Conservation (phyloP, 495 filamentous ascomycete species). For the Aspergillus homomorphus region DNA sequence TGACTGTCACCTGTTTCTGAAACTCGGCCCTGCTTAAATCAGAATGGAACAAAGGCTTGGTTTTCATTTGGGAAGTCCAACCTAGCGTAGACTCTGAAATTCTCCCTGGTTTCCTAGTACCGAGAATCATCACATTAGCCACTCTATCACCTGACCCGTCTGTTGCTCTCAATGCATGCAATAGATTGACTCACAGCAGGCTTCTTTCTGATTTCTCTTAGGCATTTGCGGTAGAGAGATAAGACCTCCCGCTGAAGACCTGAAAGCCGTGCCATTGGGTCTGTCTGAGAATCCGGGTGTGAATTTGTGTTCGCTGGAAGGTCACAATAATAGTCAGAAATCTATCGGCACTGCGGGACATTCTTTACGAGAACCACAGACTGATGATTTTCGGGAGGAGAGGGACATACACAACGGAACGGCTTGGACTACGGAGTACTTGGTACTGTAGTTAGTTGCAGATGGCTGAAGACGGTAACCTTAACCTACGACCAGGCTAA, state of each 20-base stretch:
- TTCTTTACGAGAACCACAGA: too few species aligned
- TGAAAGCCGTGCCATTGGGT: constrained; percentile 61
- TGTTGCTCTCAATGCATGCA: background rate
- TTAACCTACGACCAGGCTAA: background rate
- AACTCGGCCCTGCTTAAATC: constrained; percentile 64
- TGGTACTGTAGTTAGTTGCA: too few species aligned
- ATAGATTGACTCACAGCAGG: constrained; percentile 55
- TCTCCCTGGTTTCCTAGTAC: constrained; percentile 45
- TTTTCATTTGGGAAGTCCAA: constrained; percentile 14
- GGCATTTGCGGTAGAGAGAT: constrained; percentile 78
- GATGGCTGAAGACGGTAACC: background rate
- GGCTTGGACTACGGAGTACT: too few species aligned
- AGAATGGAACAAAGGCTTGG: background rate
- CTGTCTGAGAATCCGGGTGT: background rate
- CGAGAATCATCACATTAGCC: constrained; percentile 4
- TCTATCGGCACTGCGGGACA: background rate
- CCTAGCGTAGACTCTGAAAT: constrained; percentile 57
- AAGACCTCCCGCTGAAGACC: constrained; percentile 92
- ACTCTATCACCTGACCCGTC: background rate
- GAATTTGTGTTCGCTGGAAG: background rate
- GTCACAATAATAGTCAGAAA: too few species aligned
- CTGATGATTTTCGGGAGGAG: too few species aligned
- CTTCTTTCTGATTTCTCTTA: constrained; percentile 78
- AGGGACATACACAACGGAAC: too few species aligned
- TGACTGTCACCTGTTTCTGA: constrained; percentile 60